Percentiles rank a stretch among this genome's conserved stretches.
Evolutionary conservation across 2,329 filamentous ascomycete genomes (phyloP).

Genomic region (Rachicladosporium sp.): DNA sequence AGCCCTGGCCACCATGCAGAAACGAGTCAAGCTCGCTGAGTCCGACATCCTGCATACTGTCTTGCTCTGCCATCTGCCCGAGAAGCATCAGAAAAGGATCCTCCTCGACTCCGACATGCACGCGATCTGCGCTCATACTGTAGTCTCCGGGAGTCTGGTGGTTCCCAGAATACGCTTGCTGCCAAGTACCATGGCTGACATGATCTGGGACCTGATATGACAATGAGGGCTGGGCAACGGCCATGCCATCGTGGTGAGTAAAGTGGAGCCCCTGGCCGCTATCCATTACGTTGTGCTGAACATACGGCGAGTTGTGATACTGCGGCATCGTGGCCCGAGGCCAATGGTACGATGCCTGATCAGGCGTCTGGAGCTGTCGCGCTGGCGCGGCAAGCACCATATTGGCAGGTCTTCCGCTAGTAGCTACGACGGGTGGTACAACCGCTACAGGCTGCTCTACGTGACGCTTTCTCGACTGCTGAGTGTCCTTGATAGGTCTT

Average conservation of each 20-base stretch:
- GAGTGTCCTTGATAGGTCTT: conserved; percentile 4
- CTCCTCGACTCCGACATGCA: conserved; percentile 46
- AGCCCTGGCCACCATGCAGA: conserved; percentile 25
- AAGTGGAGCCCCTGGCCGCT: no score
- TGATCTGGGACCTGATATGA: conserved; percentile 15
- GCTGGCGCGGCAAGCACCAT: conserved; percentile 1
- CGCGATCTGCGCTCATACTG: conserved; percentile 27
- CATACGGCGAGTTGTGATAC: no score
- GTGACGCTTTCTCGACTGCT: conserved; percentile 13
- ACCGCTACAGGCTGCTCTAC: conserved; percentile 12
- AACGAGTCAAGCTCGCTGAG: conserved; percentile 73
- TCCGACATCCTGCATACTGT: conserved; percentile 50
- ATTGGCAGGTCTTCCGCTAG: conserved; percentile 4
- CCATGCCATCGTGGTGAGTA: no score
- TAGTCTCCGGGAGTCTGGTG: conserved; percentile 33
- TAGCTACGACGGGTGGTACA: conserved; percentile 9
- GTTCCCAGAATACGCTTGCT: conserved; percentile 17
- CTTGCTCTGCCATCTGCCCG: conserved; percentile 73
- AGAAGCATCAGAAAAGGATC: conserved; percentile 70
- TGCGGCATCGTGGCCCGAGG: conserved; percentile 1
- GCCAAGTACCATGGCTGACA: conserved; percentile 12
- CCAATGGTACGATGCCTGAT: conserved; percentile 3
- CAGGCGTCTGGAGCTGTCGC: conserved; percentile 3
- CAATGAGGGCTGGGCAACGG: conserved; percentile 8
- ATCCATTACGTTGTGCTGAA: no score